phyloP scores from a whole-genome alignment of 2,329 filamentous ascomycete genomes.

The Pseudogymnoascus sp. region DNA sequence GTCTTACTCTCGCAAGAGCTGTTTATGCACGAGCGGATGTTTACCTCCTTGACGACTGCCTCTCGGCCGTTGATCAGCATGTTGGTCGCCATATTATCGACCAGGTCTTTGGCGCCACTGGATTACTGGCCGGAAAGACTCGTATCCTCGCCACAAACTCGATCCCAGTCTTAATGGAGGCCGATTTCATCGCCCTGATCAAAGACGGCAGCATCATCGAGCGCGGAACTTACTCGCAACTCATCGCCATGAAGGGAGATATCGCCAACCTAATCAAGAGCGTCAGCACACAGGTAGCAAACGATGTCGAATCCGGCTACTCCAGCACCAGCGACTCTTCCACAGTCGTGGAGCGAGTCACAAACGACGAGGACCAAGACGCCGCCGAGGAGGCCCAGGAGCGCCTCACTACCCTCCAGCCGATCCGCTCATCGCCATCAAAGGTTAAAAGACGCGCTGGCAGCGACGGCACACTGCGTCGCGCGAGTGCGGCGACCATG shows the following conservation, averaged over 20 bases:
- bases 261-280: conserved; percentile 78
- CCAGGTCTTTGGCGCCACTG: conserved; percentile 78
- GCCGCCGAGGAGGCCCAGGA: conserved; percentile 74
- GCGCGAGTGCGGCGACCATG: conserved; percentile 88
- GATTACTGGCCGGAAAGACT: conserved; percentile 76
- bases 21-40: conserved; percentile 97
- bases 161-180: conserved; percentile 80
- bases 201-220: conserved; percentile 78
- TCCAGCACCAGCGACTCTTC: conserved; percentile 48
- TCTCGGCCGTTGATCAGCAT: conserved; percentile 97
- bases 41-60: conserved; percentile 85
- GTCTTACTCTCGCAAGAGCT: conserved; percentile 81
- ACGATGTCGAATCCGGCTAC: conserved; percentile 35
- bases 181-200: conserved; percentile 80
- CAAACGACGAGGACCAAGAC: conserved; percentile 45
- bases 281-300: conserved; percentile 45
- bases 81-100: conserved; percentile 93
- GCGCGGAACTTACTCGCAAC: conserved; percentile 79
- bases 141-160: conserved; percentile 91
- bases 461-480: conserved; percentile 73
- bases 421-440: conserved; percentile 48
- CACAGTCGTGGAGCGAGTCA: conserved; percentile 43
- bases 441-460: conserved; percentile 50
- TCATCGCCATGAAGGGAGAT: conserved; percentile 89
- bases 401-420: conserved; percentile 62